Evolutionary conservation across 148 eudicot genomes (phyloP).

Genomic region (Euryodendron excelsum): DNA sequence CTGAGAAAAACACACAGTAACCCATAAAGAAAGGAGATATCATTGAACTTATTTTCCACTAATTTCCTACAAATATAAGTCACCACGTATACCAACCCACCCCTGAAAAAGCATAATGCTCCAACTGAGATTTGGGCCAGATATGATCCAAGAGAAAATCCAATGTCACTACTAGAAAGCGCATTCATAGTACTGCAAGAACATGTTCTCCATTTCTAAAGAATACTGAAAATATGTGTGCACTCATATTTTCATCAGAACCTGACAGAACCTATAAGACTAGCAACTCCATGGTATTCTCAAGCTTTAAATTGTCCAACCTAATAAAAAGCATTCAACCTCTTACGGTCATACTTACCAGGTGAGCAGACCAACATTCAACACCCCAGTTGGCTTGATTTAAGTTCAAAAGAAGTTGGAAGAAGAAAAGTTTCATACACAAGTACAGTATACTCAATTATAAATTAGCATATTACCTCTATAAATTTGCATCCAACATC

Average conservation of each 20-base stretch:
- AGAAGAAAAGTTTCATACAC: background rate
- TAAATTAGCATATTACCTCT: constrained; percentile 40
- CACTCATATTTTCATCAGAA: background rate
- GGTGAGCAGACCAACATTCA: background rate
- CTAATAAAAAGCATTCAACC: background rate
- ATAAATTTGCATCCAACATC: constrained; percentile 76
- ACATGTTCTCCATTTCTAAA: background rate
- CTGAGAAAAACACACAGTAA: background rate
- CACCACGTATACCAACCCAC: background rate
- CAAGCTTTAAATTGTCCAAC: background rate
- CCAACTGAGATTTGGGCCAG: background rate
- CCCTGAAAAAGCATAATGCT: constrained; percentile 8
- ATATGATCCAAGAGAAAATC: constrained; percentile 3
- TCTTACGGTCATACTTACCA: background rate
- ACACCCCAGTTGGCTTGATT: background rate
- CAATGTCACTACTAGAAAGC: background rate
- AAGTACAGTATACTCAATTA: background rate
- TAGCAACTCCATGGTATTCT: background rate
- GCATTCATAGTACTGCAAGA: background rate
- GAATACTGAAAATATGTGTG: background rate
- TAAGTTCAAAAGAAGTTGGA: background rate
- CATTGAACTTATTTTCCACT: background rate
- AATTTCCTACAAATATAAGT: background rate
- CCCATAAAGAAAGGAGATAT: background rate
- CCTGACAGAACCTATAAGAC: background rate